Evolutionary conservation across 371 early-diverging fungal species (phyloP).

Genomic region (Syncephalis plumigaleata): DNA sequence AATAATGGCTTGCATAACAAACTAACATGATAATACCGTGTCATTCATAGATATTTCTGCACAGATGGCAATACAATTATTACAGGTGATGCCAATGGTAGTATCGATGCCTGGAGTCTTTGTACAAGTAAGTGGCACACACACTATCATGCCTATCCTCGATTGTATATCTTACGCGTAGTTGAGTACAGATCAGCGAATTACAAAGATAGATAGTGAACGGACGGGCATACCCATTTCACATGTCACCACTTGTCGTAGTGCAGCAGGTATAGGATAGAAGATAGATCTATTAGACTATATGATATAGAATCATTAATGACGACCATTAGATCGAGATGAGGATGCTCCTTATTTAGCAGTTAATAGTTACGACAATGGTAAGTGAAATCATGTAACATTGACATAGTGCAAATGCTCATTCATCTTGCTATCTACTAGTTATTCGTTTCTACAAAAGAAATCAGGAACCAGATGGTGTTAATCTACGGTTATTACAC

Average conservation of each 20-base stretch:
- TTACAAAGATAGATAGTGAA: constrained; percentile 40
- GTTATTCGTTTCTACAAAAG: constrained; percentile 74
- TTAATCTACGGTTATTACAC: constrained; percentile 40
- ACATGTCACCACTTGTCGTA: constrained; percentile 31
- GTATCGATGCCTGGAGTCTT: constrained; percentile 70
- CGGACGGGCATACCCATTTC: constrained; percentile 57
- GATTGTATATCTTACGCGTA: too few species aligned
- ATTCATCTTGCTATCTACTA: constrained; percentile 6
- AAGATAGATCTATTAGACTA: neutral
- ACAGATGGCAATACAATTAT: constrained; percentile 55
- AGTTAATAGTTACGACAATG: constrained; percentile 75
- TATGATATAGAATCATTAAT: constrained; percentile 5
- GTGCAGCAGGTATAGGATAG: neutral
- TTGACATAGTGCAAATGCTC: constrained; percentile 17
- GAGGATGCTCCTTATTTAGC: constrained; percentile 68
- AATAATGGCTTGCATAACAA: constrained; percentile 1
- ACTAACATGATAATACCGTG: neutral
- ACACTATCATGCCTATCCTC: neutral
- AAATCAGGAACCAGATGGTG: constrained; percentile 53
- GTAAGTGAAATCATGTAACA: constrained; percentile 19
- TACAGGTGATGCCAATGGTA: constrained; percentile 62
- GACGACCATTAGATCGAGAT: constrained; percentile 19
- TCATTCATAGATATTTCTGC: constrained; percentile 26
- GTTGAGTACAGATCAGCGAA: constrained; percentile 21
- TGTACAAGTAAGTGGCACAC: constrained; percentile 29